Conservation (phyloP, 768 basidiomycete species). For the Pisolithus albus region DNA sequence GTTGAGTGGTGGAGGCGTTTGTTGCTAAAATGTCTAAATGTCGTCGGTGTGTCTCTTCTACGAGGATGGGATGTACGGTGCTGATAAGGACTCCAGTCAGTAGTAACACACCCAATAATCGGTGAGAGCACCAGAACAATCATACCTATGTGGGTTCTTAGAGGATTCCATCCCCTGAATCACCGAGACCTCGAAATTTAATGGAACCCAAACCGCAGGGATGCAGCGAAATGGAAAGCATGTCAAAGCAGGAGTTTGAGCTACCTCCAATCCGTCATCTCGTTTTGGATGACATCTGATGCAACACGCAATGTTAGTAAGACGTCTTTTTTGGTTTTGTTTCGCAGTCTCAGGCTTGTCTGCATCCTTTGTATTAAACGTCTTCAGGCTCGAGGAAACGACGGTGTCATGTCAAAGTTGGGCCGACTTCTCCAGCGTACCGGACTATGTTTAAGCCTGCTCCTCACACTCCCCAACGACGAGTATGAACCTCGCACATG, state of each 20-base stretch:
- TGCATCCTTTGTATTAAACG: not conserved
- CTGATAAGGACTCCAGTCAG: too few relatives aligned
- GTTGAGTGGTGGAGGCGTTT: constrained; percentile 24
- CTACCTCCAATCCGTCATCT: not conserved
- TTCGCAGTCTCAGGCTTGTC: not conserved
- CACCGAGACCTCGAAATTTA: not conserved
- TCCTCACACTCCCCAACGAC: constrained; percentile 2
- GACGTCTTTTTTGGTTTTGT: not conserved
- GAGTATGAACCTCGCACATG: constrained; percentile 5
- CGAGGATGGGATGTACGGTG: constrained; percentile 12
- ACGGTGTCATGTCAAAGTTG: not conserved
- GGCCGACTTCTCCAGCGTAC: not conserved
- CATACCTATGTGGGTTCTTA: not conserved
- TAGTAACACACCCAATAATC: not conserved
- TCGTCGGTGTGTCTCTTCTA: constrained; percentile 21
- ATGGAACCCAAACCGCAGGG: not conserved
- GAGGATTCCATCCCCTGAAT: not conserved
- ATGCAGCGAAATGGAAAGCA: not conserved
- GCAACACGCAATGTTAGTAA: not conserved
- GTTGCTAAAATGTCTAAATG: constrained; percentile 17
- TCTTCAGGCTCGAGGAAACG: not conserved
- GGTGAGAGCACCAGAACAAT: not conserved
- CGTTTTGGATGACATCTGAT: not conserved
- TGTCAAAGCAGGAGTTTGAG: not conserved
- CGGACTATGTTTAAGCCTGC: not conserved